These are phyloP conservation scores for Neltuma alba DNA, from an alignment of 306 rosid genomes.

Conservation along the genomic window DNA sequence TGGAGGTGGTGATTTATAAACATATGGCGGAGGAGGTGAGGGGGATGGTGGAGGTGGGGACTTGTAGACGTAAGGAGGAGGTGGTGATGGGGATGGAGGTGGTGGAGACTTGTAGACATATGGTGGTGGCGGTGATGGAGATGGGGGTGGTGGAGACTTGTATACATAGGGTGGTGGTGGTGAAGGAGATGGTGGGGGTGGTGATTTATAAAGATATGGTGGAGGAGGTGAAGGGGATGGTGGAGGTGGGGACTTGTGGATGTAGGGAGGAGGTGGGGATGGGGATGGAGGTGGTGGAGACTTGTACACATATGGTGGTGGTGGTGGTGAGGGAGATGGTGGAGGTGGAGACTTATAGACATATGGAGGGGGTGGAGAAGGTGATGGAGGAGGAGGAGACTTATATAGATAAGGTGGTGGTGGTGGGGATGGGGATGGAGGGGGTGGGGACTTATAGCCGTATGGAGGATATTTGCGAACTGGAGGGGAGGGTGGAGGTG, in stretches of 20 bases:
- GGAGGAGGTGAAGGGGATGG: neutral
- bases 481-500: too few relatives aligned
- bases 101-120: too few relatives aligned
- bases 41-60: neutral
- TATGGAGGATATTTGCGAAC: too few relatives aligned
- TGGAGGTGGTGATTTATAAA: neutral
- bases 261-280: neutral
- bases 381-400: too few relatives aligned
- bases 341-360: neutral
- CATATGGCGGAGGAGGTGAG: neutral
- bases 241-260: neutral
- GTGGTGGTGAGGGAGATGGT: neutral
- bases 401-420: neutral
- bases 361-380: neutral
- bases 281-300: neutral
- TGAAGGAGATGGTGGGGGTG: neutral
- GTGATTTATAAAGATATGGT: too few relatives aligned
- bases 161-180: too few relatives aligned
- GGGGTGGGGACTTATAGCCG: too few relatives aligned
- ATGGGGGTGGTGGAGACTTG: neutral
- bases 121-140: too few relatives aligned
- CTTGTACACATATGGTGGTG: neutral
- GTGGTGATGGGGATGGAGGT: too few relatives aligned
- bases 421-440: neutral
- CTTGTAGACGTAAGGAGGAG: too few relatives aligned